Evolutionary conservation across 2,329 filamentous ascomycete species (phyloP), one percentile per base, ranked within the genome.

Genomic region (Sphaerostilbella broomeana): DNA sequence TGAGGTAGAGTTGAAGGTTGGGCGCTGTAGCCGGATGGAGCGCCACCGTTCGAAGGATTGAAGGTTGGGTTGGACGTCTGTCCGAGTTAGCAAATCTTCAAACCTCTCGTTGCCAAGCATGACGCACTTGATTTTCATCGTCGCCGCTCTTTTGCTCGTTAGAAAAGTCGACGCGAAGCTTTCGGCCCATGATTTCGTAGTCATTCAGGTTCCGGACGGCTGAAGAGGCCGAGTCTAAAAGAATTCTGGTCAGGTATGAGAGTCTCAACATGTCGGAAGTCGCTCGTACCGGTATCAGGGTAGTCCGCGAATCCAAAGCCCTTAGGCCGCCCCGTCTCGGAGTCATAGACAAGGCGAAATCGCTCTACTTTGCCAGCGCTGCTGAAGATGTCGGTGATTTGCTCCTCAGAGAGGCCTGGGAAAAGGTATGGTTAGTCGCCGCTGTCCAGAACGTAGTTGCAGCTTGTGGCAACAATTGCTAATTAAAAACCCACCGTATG

Each of bases 271-370:
- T 6, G 35, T 10, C n/a, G 27, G 25, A 37, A 27, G n/a, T 6
- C 4, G 15, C 16, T 44, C 61, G 24, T 73, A 76, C 94, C 90
- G 44, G 86, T 81, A 57, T 97, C 92, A 40, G 87, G 84, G 58
- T 94, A 98, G 60, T 97, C 90, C 55, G 89, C 86, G 55, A 97
- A 98, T 24, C 92, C 92, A 60, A 95, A 98, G 13, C 92, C 92
- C 63, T 95, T 97, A 1, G 92, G 89, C 41, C 87, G 81, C 28
- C 90, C 89, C 3, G 89, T 95, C 56, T 97, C 90, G 38, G 88
- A 84, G 67, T 97, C 94, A 64, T 95, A 94, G 48, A 97, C 90
- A 34, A 97, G 75, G 37, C 90, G 80, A 61, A 97, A 97, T 59
- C 85, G 90, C 43, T 94, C 73, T 2, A 97, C 90, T 49, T 89